Evolutionary conservation across 2,329 filamentous ascomycete genomes (phyloP).

Genomic region (Coleophoma eucalyptorum): DNA sequence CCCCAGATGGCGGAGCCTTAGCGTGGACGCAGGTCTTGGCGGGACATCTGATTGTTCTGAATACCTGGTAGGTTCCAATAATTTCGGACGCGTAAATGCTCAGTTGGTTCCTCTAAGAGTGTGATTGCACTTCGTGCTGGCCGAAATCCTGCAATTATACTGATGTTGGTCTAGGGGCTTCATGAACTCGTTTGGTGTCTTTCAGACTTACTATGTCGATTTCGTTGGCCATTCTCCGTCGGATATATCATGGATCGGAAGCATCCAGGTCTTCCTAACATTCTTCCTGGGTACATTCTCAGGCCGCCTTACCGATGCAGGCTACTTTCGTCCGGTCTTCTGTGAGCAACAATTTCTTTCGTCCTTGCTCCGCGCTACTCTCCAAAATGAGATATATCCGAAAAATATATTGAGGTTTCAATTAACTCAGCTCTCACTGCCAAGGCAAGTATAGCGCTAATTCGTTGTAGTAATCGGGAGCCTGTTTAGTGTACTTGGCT

Average conservation of each 20-base stretch:
- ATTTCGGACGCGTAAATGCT: neutral
- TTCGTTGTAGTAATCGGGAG: no score
- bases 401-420: no score
- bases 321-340: constrained; percentile 25
- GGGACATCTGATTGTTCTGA: constrained; percentile 6
- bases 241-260: constrained; percentile 37
- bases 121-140: neutral
- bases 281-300: constrained; percentile 32
- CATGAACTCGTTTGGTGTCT: constrained; percentile 28
- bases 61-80: constrained; percentile 7
- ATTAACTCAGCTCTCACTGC: no score
- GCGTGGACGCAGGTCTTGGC: constrained; percentile 12
- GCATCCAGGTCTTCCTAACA: constrained; percentile 33
- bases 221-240: constrained; percentile 26
- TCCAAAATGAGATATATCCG: constrained; percentile 2
- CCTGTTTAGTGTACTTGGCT: constrained; percentile 22
- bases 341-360: neutral
- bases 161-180: constrained; percentile 17
- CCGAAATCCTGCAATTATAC: neutral
- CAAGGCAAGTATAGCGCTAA: no score
- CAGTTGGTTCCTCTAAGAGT: neutral
- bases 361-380: constrained; percentile 1
- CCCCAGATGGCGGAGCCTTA: constrained; percentile 7
- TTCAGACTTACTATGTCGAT: constrained; percentile 33
- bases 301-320: constrained; percentile 31